Evolutionary conservation across 441 rosid genomes (phyloP).

Genomic region (Croton setiger): DNA sequence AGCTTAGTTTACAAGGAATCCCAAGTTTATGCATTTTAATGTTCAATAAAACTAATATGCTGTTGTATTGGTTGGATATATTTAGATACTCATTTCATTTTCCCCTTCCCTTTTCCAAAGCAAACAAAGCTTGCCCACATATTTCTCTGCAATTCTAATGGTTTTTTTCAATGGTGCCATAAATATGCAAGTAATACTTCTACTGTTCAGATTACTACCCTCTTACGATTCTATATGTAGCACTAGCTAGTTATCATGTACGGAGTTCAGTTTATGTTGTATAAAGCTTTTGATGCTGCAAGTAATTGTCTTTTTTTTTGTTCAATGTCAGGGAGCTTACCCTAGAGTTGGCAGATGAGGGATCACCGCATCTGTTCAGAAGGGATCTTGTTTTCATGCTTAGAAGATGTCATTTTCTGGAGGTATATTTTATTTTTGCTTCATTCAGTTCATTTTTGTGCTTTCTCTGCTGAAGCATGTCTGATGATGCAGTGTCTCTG

Average conservation of each 20-base stretch:
- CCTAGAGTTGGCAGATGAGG: constrained; percentile 45
- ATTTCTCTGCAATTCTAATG: neutral
- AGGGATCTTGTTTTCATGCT: constrained; percentile 40
- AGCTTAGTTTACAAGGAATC: too few species aligned
- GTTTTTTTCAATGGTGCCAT: neutral
- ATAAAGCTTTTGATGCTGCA: neutral
- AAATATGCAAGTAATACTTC: neutral
- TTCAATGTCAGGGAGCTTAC: constrained; percentile 39
- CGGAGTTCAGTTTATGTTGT: neutral
- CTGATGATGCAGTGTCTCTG: constrained; percentile 44
- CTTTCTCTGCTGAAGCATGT: constrained; percentile 1
- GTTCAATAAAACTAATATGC: too few species aligned
- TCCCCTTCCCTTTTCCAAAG: too few species aligned
- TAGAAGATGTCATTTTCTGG: constrained; percentile 40
- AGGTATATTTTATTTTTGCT: constrained; percentile 32
- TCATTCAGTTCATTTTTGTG: neutral
- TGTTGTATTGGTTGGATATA: too few species aligned
- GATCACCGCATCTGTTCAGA: constrained; percentile 25
- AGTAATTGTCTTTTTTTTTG: neutral
- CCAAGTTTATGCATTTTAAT: too few species aligned
- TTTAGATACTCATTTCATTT: too few species aligned
- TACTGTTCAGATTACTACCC: too few species aligned
- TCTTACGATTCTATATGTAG: too few species aligned
- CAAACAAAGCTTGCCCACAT: too few species aligned
- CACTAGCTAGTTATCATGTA: neutral